phyloP scores from a whole-genome alignment of 441 rosid genomes.

The Populus trichocarpa region DNA sequence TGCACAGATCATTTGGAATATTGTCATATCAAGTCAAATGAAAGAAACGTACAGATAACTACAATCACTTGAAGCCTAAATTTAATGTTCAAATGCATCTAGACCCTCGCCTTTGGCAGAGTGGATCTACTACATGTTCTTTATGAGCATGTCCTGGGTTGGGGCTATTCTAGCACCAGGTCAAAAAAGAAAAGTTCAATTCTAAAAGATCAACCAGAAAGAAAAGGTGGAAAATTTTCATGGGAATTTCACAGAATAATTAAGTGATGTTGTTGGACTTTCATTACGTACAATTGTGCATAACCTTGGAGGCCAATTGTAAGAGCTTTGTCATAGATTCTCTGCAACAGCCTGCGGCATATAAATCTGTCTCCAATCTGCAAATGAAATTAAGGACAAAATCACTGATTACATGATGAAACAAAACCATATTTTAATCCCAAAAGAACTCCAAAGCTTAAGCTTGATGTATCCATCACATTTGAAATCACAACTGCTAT shows the following conservation, averaged over 20 bases:
- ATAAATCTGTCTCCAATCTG: slow-evolving; percentile 94
- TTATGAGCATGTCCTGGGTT: neutral
- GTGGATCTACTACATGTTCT: neutral
- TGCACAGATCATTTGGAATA: slow-evolving; percentile 34
- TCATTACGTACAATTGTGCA: slow-evolving; percentile 78
- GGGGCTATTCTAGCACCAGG: neutral
- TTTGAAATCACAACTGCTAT: neutral
- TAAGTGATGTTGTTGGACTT: neutral
- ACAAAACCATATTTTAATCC: neutral
- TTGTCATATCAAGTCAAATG: slow-evolving; percentile 19
- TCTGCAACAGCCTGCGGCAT: slow-evolving; percentile 61
- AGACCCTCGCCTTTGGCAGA: neutral
- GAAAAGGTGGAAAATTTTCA: neutral
- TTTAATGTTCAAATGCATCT: neutral
- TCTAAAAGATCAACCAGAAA: neutral
- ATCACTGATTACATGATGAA: neutral
- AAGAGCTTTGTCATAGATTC: slow-evolving; percentile 70
- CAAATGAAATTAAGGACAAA: slow-evolving; percentile 18
- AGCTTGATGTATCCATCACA: neutral
- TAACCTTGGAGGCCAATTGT: slow-evolving; percentile 86
- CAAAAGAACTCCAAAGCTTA: neutral
- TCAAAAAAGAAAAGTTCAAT: neutral
- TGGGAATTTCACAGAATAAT: slow-evolving; percentile 14
- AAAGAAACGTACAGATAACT: neutral
- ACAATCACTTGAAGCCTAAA: neutral